These are phyloP conservation scores for Cerioporus squamosus DNA, from an alignment of 1,284 basidiomycete genomes.

Conservation along the genomic window DNA sequence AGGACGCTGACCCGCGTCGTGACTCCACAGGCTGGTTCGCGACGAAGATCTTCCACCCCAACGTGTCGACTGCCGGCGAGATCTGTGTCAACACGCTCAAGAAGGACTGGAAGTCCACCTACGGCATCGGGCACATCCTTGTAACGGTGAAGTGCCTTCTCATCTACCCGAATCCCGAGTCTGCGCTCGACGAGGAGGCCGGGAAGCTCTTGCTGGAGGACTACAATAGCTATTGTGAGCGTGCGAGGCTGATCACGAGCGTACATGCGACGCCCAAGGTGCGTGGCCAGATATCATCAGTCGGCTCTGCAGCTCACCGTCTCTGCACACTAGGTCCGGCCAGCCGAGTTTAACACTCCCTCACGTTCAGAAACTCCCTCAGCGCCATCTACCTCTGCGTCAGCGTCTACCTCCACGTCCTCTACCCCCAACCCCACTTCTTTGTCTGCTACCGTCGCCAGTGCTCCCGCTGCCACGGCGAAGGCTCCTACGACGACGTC, in stretches of 20 bases:
- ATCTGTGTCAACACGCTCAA: slow-evolving; percentile 98
- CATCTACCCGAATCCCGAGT: slow-evolving; percentile 96
- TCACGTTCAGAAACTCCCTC: slow-evolving; percentile 34
- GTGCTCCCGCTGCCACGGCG: slow-evolving; percentile 20
- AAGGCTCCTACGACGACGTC: slow-evolving; percentile 11
- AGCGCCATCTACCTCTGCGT: slow-evolving; percentile 23
- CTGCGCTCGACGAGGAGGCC: slow-evolving; percentile 93
- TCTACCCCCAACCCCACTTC: slow-evolving; percentile 21
- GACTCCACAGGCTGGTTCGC: slow-evolving; percentile 74
- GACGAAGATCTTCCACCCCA: slow-evolving; percentile 97
- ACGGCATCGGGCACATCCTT: slow-evolving; percentile 89
- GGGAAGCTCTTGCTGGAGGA: slow-evolving; percentile 90
- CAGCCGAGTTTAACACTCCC: slow-evolving; percentile 68
- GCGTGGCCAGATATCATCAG: slow-evolving; percentile 6
- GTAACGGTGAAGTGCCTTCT: slow-evolving; percentile 93
- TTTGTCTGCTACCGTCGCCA: background rate
- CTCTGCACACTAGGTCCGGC: slow-evolving; percentile 47
- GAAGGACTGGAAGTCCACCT: slow-evolving; percentile 95
- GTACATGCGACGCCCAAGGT: slow-evolving; percentile 80
- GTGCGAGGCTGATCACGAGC: slow-evolving; percentile 82
- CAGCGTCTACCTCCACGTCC: background rate
- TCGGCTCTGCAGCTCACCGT: background rate
- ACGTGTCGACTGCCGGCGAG: slow-evolving; percentile 88
- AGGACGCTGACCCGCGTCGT: background rate
- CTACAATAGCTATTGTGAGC: slow-evolving; percentile 83